phyloP scores from a whole-genome alignment of 2,329 filamentous ascomycete species.

The Mycocentrospora acerina region DNA sequence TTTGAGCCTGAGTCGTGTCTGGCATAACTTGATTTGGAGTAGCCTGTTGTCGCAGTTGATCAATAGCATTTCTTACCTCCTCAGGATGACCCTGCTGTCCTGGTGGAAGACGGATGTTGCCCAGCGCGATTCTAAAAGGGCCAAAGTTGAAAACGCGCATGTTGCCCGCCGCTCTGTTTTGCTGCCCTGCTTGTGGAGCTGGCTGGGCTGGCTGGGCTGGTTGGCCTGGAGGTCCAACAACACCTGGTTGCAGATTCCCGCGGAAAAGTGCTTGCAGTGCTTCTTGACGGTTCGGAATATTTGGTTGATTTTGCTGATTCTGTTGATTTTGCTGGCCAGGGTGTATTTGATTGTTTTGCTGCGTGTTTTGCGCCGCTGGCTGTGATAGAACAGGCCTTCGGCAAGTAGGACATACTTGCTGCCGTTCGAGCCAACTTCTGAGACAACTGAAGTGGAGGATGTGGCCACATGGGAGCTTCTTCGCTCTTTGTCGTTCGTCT shows the following conservation, averaged over 20 bases:
- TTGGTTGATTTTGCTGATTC: constrained; percentile 18
- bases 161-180: constrained; percentile 29
- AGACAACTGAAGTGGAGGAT: constrained; percentile 93
- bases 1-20: constrained; percentile 14
- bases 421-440: constrained; percentile 94
- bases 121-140: constrained; percentile 37
- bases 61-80: constrained; percentile 24
- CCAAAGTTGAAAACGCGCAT: constrained; percentile 42
- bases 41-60: constrained; percentile 26
- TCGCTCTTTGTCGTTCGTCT: constrained; percentile 82
- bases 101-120: constrained; percentile 35
- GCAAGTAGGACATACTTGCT: constrained; percentile 96
- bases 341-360: constrained; percentile 29
- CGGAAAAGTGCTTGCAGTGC: constrained; percentile 22
- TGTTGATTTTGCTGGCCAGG: constrained; percentile 22
- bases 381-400: constrained; percentile 71
- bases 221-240: constrained; percentile 13
- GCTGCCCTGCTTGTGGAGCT: constrained; percentile 17
- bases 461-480: constrained; percentile 95
- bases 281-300: constrained; percentile 15
- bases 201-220: constrained; percentile 25
- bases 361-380: constrained; percentile 27
- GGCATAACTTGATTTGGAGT: constrained; percentile 27
- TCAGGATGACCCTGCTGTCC: constrained; percentile 27
- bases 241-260: constrained; percentile 18